These are phyloP conservation scores for Rhypophila decipiens DNA, from an alignment of 495 filamentous ascomycete species.

Conservation along the genomic window DNA sequence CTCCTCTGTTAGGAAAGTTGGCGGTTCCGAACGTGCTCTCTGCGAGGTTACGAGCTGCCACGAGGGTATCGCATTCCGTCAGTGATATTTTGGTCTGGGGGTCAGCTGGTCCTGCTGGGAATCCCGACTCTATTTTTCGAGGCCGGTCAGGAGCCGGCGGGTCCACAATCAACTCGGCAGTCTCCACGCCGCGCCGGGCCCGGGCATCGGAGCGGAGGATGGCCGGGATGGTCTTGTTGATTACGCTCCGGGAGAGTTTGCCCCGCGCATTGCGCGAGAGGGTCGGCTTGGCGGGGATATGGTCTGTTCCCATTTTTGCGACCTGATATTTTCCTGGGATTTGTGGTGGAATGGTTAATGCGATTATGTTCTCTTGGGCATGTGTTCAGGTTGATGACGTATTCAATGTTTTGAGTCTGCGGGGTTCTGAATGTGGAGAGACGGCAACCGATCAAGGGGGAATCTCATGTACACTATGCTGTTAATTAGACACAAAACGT, in stretches of 20 bases:
- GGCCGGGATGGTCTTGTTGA: constrained; percentile 47
- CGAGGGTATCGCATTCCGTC: constrained; percentile 38
- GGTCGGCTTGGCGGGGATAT: neutral
- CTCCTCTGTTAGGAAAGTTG: constrained; percentile 13
- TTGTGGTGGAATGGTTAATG: neutral
- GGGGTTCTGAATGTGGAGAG: neutral
- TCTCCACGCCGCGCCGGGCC: constrained; percentile 42
- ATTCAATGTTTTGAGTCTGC: neutral
- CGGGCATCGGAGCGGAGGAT: constrained; percentile 40
- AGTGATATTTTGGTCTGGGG: constrained; percentile 28
- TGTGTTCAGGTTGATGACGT: neutral
- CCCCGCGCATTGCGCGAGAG: constrained; percentile 29
- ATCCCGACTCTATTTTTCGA: neutral
- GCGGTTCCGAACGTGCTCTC: constrained; percentile 12
- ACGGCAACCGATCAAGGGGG: too few species aligned
- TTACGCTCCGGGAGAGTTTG: constrained; percentile 43
- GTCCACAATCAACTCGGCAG: constrained; percentile 37
- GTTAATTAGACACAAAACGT: too few species aligned
- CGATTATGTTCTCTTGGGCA: neutral
- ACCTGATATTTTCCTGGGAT: neutral
- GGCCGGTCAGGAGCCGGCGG: constrained; percentile 15
- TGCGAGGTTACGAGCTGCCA: constrained; percentile 24
- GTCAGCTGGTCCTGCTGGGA: constrained; percentile 1
- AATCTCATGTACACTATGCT: too few species aligned
- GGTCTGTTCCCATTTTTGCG: constrained; percentile 3